phyloP scores from a whole-genome alignment of 2,329 filamentous ascomycete species.

The Lachnellula willkommii region DNA sequence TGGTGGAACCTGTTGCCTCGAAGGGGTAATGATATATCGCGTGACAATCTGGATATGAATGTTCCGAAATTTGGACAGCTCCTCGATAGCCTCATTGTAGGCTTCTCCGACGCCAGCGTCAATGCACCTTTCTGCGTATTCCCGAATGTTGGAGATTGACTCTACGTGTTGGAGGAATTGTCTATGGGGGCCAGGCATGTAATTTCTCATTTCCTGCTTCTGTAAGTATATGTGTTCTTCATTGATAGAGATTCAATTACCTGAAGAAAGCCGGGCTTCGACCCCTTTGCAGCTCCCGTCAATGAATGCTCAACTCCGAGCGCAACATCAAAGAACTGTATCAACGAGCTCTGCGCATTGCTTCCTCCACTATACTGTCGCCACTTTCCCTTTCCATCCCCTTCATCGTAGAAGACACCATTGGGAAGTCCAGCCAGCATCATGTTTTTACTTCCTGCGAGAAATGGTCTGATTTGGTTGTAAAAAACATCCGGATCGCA shows the following conservation, averaged over 20 bases:
- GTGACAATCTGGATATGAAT: conserved; percentile 88
- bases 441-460: conserved; percentile 94
- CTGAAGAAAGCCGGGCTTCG: conserved; percentile 21
- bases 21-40: conserved; percentile 82
- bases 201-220: conserved; percentile 65
- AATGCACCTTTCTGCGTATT: conserved; percentile 48
- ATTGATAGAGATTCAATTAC: conserved; percentile 5
- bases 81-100: conserved; percentile 70
- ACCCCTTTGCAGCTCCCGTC: conserved; percentile 28
- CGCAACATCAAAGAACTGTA: conserved; percentile 88
- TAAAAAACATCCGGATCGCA: conserved; percentile 88
- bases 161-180: conserved; percentile 70
- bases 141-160: conserved; percentile 66
- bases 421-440: conserved; percentile 71
- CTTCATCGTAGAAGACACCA: conserved; percentile 80
- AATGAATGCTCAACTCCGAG: conserved; percentile 72
- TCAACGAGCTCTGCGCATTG: conserved; percentile 87
- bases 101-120: conserved; percentile 50
- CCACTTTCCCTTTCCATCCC: conserved; percentile 60
- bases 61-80: conserved; percentile 71
- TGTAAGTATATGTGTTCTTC: background rate
- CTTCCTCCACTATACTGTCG: conserved; percentile 80
- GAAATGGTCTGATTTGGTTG: conserved; percentile 77
- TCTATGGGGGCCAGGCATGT: conserved; percentile 84
- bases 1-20: conserved; percentile 39